Evolutionary conservation across 441 rosid species (phyloP), one percentile per base, ranked within the genome.

Genomic region (Arabidopsis hybrid): DNA sequence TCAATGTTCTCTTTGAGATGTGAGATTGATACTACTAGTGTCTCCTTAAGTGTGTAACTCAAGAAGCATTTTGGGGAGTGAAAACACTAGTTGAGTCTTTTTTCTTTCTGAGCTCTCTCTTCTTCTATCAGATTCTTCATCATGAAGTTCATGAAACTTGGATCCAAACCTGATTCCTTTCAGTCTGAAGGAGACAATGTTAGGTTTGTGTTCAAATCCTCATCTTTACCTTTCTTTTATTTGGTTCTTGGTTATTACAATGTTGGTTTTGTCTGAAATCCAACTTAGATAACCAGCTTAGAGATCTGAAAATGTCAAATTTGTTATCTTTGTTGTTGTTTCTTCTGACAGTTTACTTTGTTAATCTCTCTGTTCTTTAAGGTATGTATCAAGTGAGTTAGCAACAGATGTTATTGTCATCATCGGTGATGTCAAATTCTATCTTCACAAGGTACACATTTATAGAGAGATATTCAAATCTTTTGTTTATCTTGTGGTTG

Each of bases 131-230:
- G 11, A 3, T 55, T 34, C 36, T 31, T 32, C 64, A 49, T 13
- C 73, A 95, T 95, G 99, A 95, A 95, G 92, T 95, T 92, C 80
- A 95, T 95, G 99, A 95, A 95, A 85, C 97, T 95, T 85, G 99
- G 99, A 79, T 92, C 97, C 65, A 92, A 95, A 86, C 94, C 97
- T 17, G 97, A 95, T 78, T 86, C 91, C 0, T 95, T 95, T 82
- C 99, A 87, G 77, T 74, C 90, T 32, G 86, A 92, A 63, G 95
- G 89, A 32, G 95, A 88, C 57, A 83, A 83, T 68, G 79, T 84
- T 62, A 90, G 97, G 99, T 94, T 58, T 82, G 85, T 78, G 17
- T 62, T 39, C 6, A n/a, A 10, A 5, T 45, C 14, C 47, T 69
- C 3, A 32, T 45, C 53, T 18, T 51, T 43, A 9, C 26, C 3